These are phyloP conservation scores for Astrothelium macrocarpum DNA, from an alignment of 495 filamentous ascomycete genomes.

Conservation along the genomic window DNA sequence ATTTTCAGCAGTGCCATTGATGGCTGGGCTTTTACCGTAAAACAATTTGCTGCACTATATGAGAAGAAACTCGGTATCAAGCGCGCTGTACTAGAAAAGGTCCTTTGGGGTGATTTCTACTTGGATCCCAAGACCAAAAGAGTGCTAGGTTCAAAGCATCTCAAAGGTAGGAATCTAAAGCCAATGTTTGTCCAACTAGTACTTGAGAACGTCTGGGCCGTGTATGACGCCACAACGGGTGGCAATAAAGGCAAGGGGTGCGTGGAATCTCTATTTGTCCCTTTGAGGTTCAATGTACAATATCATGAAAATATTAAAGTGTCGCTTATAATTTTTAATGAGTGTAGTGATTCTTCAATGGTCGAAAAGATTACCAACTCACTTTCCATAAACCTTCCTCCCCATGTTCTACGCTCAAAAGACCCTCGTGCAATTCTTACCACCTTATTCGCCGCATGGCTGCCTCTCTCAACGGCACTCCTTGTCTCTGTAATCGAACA, in stretches of 20 bases:
- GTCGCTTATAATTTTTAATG: conserved; percentile 25
- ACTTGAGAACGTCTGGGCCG: conserved; percentile 92
- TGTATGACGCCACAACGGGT: conserved; percentile 83
- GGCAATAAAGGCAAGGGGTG: conserved; percentile 75
- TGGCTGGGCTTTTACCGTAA: conserved; percentile 94
- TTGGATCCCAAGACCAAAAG: conserved; percentile 95
- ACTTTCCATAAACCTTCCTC: conserved; percentile 68
- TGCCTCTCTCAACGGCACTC: conserved; percentile 86
- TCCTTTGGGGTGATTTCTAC: conserved; percentile 96
- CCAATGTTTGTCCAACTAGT: conserved; percentile 98
- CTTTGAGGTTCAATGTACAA: conserved; percentile 20
- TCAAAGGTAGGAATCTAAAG: conserved; percentile 83
- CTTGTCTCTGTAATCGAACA: conserved; percentile 90
- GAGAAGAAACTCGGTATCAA: conserved; percentile 97
- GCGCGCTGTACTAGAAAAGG: conserved; percentile 79
- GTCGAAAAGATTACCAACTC: conserved; percentile 94
- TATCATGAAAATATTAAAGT: conserved; percentile 19
- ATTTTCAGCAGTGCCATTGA: conserved; percentile 97
- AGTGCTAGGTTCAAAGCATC: conserved; percentile 79
- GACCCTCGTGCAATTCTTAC: conserved; percentile 78
- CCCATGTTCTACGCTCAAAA: conserved; percentile 73
- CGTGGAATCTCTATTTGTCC: conserved; percentile 25
- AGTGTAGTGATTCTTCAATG: conserved; percentile 60
- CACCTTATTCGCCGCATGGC: conserved; percentile 78
- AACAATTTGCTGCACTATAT: conserved; percentile 87